phyloP scores from a whole-genome alignment of 1,284 basidiomycete genomes.

The Leccinum solheimii region DNA sequence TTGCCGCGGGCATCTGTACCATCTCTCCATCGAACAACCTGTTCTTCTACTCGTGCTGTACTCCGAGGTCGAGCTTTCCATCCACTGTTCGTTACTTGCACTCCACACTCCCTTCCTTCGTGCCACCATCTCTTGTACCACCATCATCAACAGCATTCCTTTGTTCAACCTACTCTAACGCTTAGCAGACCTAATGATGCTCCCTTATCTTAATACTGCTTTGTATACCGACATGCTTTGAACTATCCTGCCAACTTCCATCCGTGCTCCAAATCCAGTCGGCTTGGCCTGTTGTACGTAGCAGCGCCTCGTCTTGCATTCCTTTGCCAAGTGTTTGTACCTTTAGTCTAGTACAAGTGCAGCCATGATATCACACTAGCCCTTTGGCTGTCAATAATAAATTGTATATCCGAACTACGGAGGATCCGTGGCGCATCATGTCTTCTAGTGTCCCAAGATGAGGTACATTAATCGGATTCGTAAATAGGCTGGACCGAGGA shows the following conservation, averaged over 20 bases:
- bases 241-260: not conserved
- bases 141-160: slow-evolving; percentile 5
- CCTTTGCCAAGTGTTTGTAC: not conserved
- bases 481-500: not conserved
- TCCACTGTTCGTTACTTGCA: slow-evolving; percentile 11
- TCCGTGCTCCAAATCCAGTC: not conserved
- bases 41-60: slow-evolving; percentile 17
- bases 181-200: not conserved
- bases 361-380: not conserved
- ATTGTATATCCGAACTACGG: not conserved
- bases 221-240: slow-evolving; percentile 7
- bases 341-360: not conserved
- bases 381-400: not conserved
- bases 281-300: not conserved
- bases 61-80: slow-evolving; percentile 1
- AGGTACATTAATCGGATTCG: not conserved
- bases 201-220: slow-evolving; percentile 5
- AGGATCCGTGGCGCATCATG: slow-evolving; percentile 11
- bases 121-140: slow-evolving; percentile 14
- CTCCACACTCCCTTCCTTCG: slow-evolving; percentile 4
- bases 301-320: not conserved
- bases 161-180: slow-evolving; percentile 13
- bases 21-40: slow-evolving; percentile 8
- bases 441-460: not conserved
- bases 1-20: slow-evolving; percentile 10